Evolutionary conservation across 148 eudicot species (phyloP), one percentile per base, ranked within the genome.

Genomic region (Fallopia convolvulus): DNA sequence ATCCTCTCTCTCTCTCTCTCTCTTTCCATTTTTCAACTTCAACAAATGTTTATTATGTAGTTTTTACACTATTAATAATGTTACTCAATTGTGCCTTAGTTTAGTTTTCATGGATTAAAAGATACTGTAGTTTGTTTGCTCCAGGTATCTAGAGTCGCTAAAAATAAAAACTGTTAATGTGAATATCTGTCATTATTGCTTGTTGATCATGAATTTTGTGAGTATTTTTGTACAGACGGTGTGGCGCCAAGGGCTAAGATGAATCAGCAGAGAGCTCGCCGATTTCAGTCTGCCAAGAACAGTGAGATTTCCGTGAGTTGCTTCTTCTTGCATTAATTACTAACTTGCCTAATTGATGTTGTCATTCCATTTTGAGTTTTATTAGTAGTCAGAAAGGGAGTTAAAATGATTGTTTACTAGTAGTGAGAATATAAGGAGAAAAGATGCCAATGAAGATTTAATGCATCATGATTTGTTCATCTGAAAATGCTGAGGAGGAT

Each of bases 201-300:
- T 15, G 52, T 48, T 72, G 48, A 9, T 47, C 48, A 10, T 55
- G 30, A 17, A 26, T 79, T 77, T 65, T 65, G 71, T 14, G 18
- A 26, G 32, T 65, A 14, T 23, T 44, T 44, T 44, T 44, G 49
- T 46, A 20, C 77, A 87, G 90, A 87, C 72, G 90, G 90, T 17
- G 90, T 87, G 14, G 88, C 88, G 1, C 90, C 88, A 4, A 44
- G 88, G 30, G 90, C 90, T 0, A 87, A 87, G 23, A 87, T 87
- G 88, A 87, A 87, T 44, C 90, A 87, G 20, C 90, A 87, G 65
- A 77, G 90, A 70, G 63, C 81, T 0, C 72, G 90, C 20, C 75
- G 90, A 2, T 87, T 85, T 47, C 56, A 77, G 42, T 44, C 76
- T 10, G 74, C 88, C 0, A 80, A 83, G 41, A 82, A 84, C 44